Percentiles rank a stretch among this genome's conserved stretches.
Conservation (phyloP, 2,329 filamentous ascomycete species). For the Pestalotiopsis sp. region DNA sequence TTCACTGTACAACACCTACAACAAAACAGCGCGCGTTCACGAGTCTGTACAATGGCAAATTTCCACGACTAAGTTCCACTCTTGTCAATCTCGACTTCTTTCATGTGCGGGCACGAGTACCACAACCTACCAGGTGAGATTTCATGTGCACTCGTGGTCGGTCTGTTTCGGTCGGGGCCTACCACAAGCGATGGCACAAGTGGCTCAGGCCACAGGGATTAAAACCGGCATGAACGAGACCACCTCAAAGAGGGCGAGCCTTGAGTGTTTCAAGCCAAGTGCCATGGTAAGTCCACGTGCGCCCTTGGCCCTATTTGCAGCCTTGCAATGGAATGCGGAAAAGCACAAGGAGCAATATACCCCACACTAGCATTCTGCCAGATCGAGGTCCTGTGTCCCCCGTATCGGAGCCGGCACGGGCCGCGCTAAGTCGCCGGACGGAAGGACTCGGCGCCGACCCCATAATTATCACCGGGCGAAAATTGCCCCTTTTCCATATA, state of each 20-base stretch:
- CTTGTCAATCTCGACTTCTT: not conserved
- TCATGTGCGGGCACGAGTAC: not conserved
- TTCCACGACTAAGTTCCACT: not conserved
- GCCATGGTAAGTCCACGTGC: too few species aligned
- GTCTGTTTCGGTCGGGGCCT: not conserved
- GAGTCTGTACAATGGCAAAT: constrained; percentile 12
- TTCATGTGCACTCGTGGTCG: not conserved
- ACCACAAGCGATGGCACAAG: not conserved
- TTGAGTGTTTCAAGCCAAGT: too few species aligned
- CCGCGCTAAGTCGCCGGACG: too few species aligned
- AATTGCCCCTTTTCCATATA: too few species aligned
- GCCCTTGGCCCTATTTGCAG: too few species aligned
- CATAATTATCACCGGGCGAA: too few species aligned
- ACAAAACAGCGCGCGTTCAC: not conserved
- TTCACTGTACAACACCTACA: constrained; percentile 13
- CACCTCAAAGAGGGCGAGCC: not conserved
- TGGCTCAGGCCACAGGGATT: not conserved
- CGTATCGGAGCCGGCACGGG: too few species aligned
- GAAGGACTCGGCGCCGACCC: too few species aligned
- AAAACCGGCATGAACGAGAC: not conserved
- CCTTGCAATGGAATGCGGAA: too few species aligned
- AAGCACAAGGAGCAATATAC: too few species aligned
- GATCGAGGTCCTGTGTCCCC: too few species aligned
- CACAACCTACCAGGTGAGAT: not conserved
- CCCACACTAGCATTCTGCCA: too few species aligned